Conservation (phyloP, 2,329 filamentous ascomycete species). For the Zasmidium cellare region DNA sequence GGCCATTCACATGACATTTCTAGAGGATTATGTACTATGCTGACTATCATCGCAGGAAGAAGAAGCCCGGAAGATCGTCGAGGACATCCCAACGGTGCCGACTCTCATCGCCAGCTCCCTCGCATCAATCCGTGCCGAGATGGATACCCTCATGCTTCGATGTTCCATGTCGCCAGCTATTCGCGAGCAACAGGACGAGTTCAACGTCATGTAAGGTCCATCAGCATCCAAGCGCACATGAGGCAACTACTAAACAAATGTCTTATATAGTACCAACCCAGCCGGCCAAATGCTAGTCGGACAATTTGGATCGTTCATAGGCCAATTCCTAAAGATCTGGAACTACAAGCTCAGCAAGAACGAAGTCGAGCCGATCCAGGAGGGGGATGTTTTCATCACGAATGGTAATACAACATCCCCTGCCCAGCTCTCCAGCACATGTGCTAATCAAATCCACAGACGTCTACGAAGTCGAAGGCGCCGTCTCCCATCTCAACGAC, state of each 20-base stretch:
- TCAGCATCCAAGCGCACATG: too few relatives aligned
- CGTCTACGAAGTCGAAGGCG: slow-evolving; percentile 30
- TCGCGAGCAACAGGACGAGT: slow-evolving; percentile 30
- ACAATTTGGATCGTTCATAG: slow-evolving; percentile 30
- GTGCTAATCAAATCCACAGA: slow-evolving; percentile 5
- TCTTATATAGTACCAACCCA: slow-evolving; percentile 16
- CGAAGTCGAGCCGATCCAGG: slow-evolving; percentile 26
- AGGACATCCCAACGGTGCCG: slow-evolving; percentile 27
- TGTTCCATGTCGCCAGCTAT: slow-evolving; percentile 31
- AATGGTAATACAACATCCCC: slow-evolving; percentile 12
- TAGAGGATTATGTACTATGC: too few relatives aligned
- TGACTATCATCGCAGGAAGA: slow-evolving; percentile 6
- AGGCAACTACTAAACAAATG: too few relatives aligned
- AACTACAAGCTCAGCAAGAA: slow-evolving; percentile 24
- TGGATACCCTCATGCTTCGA: slow-evolving; percentile 31
- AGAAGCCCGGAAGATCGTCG: slow-evolving; percentile 25
- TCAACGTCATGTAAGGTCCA: slow-evolving; percentile 24
- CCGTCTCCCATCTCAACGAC: slow-evolving; percentile 29
- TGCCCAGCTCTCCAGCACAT: neutral
- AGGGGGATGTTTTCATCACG: slow-evolving; percentile 30
- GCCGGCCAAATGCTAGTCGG: slow-evolving; percentile 27
- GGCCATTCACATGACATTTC: too few relatives aligned
- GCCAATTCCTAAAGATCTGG: slow-evolving; percentile 31
- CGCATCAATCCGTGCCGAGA: slow-evolving; percentile 27
- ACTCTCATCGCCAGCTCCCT: slow-evolving; percentile 27